These are phyloP conservation scores for Heritiera littoralis DNA, from an alignment of 345 rosid genomes.

Conservation along the genomic window DNA sequence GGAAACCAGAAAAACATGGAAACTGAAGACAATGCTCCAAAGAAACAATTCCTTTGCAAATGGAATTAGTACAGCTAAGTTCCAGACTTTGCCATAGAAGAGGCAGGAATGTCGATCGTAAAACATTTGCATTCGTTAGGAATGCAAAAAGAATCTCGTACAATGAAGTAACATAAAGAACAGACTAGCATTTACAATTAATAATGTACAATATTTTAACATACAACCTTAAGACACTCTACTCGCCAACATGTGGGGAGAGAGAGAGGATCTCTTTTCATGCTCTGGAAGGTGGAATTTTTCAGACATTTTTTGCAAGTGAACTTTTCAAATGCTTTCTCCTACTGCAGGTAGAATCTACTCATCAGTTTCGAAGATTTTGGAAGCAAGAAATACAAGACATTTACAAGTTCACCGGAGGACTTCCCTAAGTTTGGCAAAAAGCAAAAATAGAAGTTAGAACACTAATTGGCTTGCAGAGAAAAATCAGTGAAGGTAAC, in stretches of 20 bases:
- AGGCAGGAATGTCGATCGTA: background rate
- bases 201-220: constrained; percentile 22
- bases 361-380: background rate
- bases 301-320: background rate
- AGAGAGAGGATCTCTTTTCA: background rate
- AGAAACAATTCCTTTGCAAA: background rate
- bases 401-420: constrained; percentile 62
- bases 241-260: background rate
- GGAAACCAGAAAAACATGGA: background rate
- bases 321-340: constrained; percentile 12
- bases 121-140: background rate
- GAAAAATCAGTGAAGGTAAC: constrained; percentile 2
- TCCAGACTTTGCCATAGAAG: background rate
- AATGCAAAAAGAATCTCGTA: background rate
- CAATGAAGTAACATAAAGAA: background rate
- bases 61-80: background rate
- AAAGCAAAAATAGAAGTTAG: constrained; percentile 7
- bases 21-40: background rate
- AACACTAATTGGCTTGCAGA: constrained; percentile 4
- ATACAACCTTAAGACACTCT: constrained; percentile 3
- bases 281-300: background rate
- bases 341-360: constrained; percentile 16
- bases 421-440: constrained; percentile 52
- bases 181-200: constrained; percentile 6
- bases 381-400: background rate